Percentiles rank a stretch among this genome's conserved stretches.
Evolutionary conservation across 2,329 filamentous ascomycete species (phyloP).

Genomic region (Capronia americana): DNA sequence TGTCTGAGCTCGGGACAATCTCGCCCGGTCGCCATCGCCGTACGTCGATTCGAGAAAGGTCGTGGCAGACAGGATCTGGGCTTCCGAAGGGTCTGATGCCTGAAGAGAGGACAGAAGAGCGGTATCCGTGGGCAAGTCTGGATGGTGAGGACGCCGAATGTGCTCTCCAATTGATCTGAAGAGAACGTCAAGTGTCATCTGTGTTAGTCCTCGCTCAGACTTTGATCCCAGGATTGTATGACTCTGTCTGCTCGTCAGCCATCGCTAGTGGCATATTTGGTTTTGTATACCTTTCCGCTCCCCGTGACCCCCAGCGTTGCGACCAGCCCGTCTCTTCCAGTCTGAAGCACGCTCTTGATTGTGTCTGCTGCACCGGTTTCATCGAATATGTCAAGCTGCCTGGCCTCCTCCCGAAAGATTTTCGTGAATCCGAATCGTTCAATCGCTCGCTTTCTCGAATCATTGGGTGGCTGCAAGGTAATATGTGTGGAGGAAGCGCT

Average conservation of each 20-base stretch:
- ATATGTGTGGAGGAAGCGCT: slow-evolving; percentile 67
- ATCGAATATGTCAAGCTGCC: slow-evolving; percentile 85
- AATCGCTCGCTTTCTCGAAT: slow-evolving; percentile 81
- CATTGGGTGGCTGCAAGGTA: slow-evolving; percentile 79
- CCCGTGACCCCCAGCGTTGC: slow-evolving; percentile 94
- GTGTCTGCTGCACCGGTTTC: slow-evolving; percentile 62
- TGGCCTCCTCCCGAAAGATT: slow-evolving; percentile 86
- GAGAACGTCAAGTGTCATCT: slow-evolving; percentile 87
- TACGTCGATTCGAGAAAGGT: slow-evolving; percentile 81
- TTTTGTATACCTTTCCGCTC: slow-evolving; percentile 80
- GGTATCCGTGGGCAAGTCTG: slow-evolving; percentile 58
- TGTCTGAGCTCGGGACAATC: slow-evolving; percentile 70
- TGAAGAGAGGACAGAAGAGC: slow-evolving; percentile 75
- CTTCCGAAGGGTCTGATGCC: slow-evolving; percentile 80
- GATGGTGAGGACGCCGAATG: slow-evolving; percentile 66
- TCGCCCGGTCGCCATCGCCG: slow-evolving; percentile 65
- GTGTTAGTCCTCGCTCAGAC: slow-evolving; percentile 84
- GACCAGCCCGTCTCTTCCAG: slow-evolving; percentile 85
- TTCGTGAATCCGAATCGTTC: slow-evolving; percentile 94
- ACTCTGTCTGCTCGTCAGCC: slow-evolving; percentile 62
- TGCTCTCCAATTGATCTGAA: slow-evolving; percentile 80
- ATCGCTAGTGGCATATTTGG: neutral
- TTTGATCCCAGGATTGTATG: slow-evolving; percentile 94
- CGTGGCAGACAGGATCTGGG: slow-evolving; percentile 73
- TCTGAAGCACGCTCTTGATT: slow-evolving; percentile 80